Base-by-base conservation (phyloP, 192 early-diverging fungal species). In the Bifiguratus adelaidae region DNA sequence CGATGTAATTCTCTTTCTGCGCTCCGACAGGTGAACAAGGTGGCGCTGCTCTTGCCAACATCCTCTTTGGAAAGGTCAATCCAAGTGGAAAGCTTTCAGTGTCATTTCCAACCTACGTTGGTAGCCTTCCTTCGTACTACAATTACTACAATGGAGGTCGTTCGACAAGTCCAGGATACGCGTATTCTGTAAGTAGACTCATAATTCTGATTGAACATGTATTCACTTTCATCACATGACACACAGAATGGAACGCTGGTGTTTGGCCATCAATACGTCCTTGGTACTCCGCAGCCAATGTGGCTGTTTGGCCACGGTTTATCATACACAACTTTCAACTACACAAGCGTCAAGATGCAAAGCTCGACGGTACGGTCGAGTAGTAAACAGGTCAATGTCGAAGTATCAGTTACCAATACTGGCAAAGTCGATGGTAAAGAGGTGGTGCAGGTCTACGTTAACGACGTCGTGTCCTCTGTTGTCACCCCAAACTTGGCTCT, bases 141-240 rank as follows among this genome's bases (percentile, higher is more conserved):
- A 48, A 48, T 30, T 48, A 48, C 23, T 24, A 34, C 47, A 48
- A 48, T 26, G 47, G 30, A 4, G 47, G 47, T 22, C 47, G 47
- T 15, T n/a, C 32, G n/a, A 11, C 20, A 5, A 30, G 33, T 5
- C 47, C 47, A 9, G 47, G 47, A 15, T 22, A 48, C 30, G 28
- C 33, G 5, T 22, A 22, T 48, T 7, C 47, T 19, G 40, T 41
- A 20, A 41, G 40, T 20, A 20, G 3, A n/a, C n/a, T n/a, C n/a
- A n/a, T n/a, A n/a, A n/a, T n/a, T n/a, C n/a, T n/a, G n/a, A n/a
- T n/a, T n/a, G n/a, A 11, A 20, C 3, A 20, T 20, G 15, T 2
- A 41, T 38, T 4, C 3, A 13, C 13, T 4, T 38, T 38, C 15
- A 38, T 20, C 15, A 38, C 13, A 19, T 19, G 21, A 24, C 19